Percentiles rank a stretch among this genome's conserved stretches.
Conservation (phyloP, 73 alveolate genomes). For the Blepharisma stoltei region DNA sequence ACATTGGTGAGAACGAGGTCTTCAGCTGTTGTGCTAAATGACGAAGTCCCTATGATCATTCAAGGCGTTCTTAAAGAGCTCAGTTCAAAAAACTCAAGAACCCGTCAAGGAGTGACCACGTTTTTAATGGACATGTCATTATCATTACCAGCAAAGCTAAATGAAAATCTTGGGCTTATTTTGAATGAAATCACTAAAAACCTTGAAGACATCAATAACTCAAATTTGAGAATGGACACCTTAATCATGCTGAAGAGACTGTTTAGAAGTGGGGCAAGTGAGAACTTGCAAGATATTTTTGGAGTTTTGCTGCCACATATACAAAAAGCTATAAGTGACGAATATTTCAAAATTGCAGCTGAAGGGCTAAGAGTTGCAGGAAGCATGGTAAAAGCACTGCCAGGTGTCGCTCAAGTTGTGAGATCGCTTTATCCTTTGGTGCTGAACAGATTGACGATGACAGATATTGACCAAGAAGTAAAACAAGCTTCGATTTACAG, state of each 20-base stretch:
- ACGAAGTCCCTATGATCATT: constrained; percentile 46
- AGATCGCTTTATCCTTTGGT: not conserved
- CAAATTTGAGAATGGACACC: constrained; percentile 45
- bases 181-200: constrained; percentile 43
- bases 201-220: constrained; percentile 41
- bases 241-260: constrained; percentile 45
- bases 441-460: constrained; percentile 22
- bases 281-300: constrained; percentile 26
- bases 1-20: constrained; percentile 41
- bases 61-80: constrained; percentile 47
- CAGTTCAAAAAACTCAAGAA: constrained; percentile 25
- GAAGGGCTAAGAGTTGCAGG: constrained; percentile 63
- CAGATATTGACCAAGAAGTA: constrained; percentile 62
- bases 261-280: constrained; percentile 28
- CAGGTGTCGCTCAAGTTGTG: constrained; percentile 18
- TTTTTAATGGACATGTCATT: constrained; percentile 19
- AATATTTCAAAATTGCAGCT: constrained; percentile 46
- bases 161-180: constrained; percentile 31
- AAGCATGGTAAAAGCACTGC: constrained; percentile 38
- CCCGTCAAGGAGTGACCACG: constrained; percentile 25
- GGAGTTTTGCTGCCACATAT: constrained; percentile 30
- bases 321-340: constrained; percentile 39
- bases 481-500: constrained; percentile 51
- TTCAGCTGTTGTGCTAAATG: constrained; percentile 44
- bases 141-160: constrained; percentile 25